A percentile compares a stretch with the other conserved stretches of the same genome.
Evolutionary conservation across 305 asterid species (phyloP).

Genomic region (Fraxinus ornus): DNA sequence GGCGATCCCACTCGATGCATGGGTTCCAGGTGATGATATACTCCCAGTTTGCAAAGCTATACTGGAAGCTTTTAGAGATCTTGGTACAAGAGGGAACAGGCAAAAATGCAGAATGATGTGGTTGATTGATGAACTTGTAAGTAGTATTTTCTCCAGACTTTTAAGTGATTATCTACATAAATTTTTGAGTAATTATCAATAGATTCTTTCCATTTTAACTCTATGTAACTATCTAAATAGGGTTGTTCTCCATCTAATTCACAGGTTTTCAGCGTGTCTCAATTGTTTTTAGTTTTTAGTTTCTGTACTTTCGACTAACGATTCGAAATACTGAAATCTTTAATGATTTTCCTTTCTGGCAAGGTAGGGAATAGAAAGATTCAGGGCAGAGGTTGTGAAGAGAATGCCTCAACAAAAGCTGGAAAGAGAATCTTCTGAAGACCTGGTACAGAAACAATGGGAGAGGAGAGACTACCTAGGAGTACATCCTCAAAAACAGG

Average conservation of each 20-base stretch:
- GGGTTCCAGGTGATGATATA: conserved; percentile 87
- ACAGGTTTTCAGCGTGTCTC: neutral
- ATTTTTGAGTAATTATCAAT: neutral
- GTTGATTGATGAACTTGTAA: conserved; percentile 93
- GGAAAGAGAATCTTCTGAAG: conserved; percentile 73
- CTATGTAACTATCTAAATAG: neutral
- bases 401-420: conserved; percentile 68
- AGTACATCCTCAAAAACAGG: conserved; percentile 76
- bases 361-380: conserved; percentile 77
- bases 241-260: neutral
- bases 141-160: conserved; percentile 22
- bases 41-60: conserved; percentile 76
- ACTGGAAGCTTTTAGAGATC: conserved; percentile 84
- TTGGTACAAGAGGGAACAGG: conserved; percentile 82
- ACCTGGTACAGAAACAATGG: conserved; percentile 65
- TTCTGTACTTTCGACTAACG: neutral
- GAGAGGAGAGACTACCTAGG: conserved; percentile 83
- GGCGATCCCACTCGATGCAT: conserved; percentile 93
- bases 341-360: neutral
- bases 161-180: neutral
- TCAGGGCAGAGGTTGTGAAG: conserved; percentile 74
- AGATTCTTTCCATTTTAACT: neutral
- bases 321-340: neutral
- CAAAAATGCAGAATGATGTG: conserved; percentile 98
- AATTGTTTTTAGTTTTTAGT: neutral